Conservation (phyloP, 352 stramenopile species). For the Blastocystis sp. region DNA sequence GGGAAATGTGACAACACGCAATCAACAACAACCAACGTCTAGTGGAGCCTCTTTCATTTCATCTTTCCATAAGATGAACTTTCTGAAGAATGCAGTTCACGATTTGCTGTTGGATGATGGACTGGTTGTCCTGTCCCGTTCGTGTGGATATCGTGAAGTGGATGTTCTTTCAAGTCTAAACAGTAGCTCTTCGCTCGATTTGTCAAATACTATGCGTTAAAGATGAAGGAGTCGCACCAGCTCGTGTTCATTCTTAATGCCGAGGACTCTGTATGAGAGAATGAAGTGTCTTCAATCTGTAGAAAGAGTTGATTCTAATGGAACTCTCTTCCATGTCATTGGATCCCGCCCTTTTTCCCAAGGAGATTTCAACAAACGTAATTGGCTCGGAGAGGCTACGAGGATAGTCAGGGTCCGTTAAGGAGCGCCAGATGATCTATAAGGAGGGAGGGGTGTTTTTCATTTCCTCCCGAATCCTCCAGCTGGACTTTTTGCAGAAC, state of each 20-base stretch:
- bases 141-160: constrained; percentile 48
- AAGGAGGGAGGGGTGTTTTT: constrained; percentile 30
- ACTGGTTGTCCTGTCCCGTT: constrained; percentile 27
- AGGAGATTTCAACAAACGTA: constrained; percentile 35
- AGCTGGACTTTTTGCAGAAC: constrained; percentile 49
- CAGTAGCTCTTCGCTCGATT: constrained; percentile 34
- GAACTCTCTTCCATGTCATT: constrained; percentile 16
- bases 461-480: constrained; percentile 20
- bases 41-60: too few species aligned
- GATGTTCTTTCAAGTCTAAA: neutral
- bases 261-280: neutral
- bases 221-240: neutral
- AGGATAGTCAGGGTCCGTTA: constrained; percentile 9
- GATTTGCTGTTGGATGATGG: constrained; percentile 39
- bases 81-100: constrained; percentile 26
- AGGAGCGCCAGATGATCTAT: constrained; percentile 22
- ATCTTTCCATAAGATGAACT: too few species aligned
- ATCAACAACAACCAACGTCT: too few species aligned
- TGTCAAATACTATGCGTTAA: constrained; percentile 54
- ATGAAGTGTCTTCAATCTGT: neutral
- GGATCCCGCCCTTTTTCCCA: constrained; percentile 27
- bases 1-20: too few species aligned
- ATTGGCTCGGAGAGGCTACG: neutral
- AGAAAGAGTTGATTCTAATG: neutral
- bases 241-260: constrained; percentile 41